Conservation (phyloP, 768 basidiomycete species). For the Tephrocybe sp. region DNA sequence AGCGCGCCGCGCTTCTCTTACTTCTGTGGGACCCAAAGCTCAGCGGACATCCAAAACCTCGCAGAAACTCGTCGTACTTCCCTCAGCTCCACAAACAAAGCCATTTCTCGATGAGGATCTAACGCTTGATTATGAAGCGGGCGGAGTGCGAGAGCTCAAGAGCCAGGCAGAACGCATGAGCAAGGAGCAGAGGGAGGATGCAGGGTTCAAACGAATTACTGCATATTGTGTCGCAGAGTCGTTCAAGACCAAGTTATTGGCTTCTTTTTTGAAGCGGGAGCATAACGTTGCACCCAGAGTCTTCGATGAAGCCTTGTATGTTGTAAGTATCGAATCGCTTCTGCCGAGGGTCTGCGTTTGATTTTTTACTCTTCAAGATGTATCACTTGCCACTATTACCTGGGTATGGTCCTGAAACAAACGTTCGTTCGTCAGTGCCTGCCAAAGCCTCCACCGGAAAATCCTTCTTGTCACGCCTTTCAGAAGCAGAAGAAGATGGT, state of each 20-base stretch:
- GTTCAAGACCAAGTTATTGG: conserved; percentile 81
- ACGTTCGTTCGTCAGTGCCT: conserved; percentile 81
- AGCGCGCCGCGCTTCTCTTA: conserved; percentile 39
- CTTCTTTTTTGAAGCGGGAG: conserved; percentile 87
- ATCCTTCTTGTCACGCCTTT: conserved; percentile 66
- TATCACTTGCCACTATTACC: conserved; percentile 91
- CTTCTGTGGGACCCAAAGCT: conserved; percentile 46
- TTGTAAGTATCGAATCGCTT: conserved; percentile 55
- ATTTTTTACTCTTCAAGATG: conserved; percentile 49
- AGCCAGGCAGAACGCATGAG: conserved; percentile 87
- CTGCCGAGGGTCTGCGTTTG: background rate
- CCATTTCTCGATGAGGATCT: conserved; percentile 57
- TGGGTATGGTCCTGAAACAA: conserved; percentile 84
- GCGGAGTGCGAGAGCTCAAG: conserved; percentile 75
- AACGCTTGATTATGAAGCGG: conserved; percentile 64
- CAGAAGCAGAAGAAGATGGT: conserved; percentile 87
- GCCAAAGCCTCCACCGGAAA: conserved; percentile 51
- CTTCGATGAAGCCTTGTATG: conserved; percentile 93
- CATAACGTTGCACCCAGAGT: conserved; percentile 86
- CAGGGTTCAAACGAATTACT: conserved; percentile 80
- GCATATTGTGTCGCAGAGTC: conserved; percentile 89
- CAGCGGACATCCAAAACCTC: conserved; percentile 89
- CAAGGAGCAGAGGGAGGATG: conserved; percentile 80
- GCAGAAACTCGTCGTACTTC: conserved; percentile 87
- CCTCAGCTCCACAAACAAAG: conserved; percentile 86